Conservation (phyloP, 2,329 filamentous ascomycete genomes). For the Teratosphaeria viscida region DNA sequence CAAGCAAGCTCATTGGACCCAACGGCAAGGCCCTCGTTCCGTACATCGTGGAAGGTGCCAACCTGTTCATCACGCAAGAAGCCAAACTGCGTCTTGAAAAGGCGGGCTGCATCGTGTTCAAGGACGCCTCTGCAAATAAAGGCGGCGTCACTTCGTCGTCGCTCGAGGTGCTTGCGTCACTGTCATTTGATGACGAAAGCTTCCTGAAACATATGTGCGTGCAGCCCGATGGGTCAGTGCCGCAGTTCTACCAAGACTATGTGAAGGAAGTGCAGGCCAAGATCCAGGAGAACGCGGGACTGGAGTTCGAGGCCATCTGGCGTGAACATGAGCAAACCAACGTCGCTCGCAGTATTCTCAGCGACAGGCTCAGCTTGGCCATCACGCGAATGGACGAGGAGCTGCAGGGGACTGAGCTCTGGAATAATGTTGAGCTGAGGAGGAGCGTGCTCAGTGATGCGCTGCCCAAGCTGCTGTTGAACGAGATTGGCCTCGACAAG, state of each 20-base stretch:
- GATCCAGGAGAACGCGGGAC: constrained; percentile 79
- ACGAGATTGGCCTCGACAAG: constrained; percentile 84
- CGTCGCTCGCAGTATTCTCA: constrained; percentile 70
- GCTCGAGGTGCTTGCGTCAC: constrained; percentile 84
- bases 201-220: constrained; percentile 95
- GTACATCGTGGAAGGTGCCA: constrained; percentile 96
- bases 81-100: constrained; percentile 90
- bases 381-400: constrained; percentile 98
- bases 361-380: constrained; percentile 78
- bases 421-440: constrained; percentile 71
- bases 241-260: constrained; percentile 86
- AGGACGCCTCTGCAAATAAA: constrained; percentile 97
- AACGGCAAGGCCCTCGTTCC: constrained; percentile 80
- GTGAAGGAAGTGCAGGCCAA: constrained; percentile 84
- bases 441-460: constrained; percentile 72
- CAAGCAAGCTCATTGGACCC: constrained; percentile 68
- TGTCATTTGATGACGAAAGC: constrained; percentile 82
- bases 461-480: constrained; percentile 68
- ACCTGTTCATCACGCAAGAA: constrained; percentile 97
- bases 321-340: constrained; percentile 79
- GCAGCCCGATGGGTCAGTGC: constrained; percentile 61
- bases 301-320: constrained; percentile 99
- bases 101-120: constrained; percentile 91
- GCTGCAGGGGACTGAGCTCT: constrained; percentile 83
- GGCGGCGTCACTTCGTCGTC: constrained; percentile 96